Evolutionary conservation across 495 filamentous ascomycete genomes (phyloP), one percentile per base, ranked within the genome.

Genomic region (Viridothelium virens): DNA sequence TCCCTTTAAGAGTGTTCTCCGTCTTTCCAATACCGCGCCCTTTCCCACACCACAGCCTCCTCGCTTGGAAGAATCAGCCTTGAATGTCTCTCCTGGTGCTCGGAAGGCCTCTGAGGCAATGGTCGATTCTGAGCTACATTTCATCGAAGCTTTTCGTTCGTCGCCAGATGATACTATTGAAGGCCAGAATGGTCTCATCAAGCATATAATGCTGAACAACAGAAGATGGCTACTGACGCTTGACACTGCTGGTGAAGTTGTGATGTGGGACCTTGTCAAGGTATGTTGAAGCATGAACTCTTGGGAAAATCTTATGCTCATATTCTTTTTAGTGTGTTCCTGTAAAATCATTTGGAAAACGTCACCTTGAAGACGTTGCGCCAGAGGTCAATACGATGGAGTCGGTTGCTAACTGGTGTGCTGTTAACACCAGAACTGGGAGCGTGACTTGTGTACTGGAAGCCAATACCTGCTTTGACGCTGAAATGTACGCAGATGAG

Each of bases 401-500:
- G 73, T 92, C 85, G 47, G 89, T 97, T 62, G 87, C 91, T 4
- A 91, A 96, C 66, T 98, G 94, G 94, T 97, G 93, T 73, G 87
- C 88, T 12, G 89, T 97, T 61, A 92, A 98, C 72, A 93, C 91
- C 38, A 86, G 92, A 65, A 97, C 94, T 3, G 94, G 94, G 48
- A 87, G 89, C 67, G 76, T 98, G 65, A 91, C 91, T 2, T 92
- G 95, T 37, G 88, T 96, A 12, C 76, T 98, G 25, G 94, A 97
- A 70, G 90, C 92, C 56, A 96, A 94, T 70, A 92, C 94, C 68
- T 97, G 94, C 74, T 98, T 98, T 71, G 95, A 97, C 76, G 95
- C 92, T 46, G 94, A 98, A 74, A 89, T 95, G 78, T 98, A 98
- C 74, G 92, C 92, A 0, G 94, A 97, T 73, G 91, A 97, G 73